Percentiles rank a stretch among this genome's conserved stretches.
These are phyloP conservation scores for Scolecobasidium constrictum DNA, from an alignment of 2,329 filamentous ascomycete genomes.

Conservation along the genomic window DNA sequence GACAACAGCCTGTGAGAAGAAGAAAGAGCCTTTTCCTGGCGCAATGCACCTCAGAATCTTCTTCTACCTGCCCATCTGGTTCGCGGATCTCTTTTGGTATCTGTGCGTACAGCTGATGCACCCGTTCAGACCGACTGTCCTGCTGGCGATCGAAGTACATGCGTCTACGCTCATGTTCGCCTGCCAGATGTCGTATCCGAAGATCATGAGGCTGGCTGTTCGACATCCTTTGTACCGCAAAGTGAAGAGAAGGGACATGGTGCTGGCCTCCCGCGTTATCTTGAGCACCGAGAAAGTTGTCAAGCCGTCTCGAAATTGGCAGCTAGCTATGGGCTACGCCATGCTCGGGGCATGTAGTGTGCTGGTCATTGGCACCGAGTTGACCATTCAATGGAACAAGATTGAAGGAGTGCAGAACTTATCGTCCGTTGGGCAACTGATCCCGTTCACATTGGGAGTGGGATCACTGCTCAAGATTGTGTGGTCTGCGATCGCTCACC, in stretches of 20 bases:
- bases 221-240: not conserved
- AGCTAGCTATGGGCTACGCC: constrained; percentile 3
- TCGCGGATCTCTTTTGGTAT: not conserved
- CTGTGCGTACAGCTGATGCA: not conserved
- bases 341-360: constrained; percentile 9
- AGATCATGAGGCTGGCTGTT: not conserved
- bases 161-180: not conserved
- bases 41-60: not conserved
- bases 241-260: not conserved
- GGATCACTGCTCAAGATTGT: constrained; percentile 12
- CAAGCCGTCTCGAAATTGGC: not conserved
- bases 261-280: constrained; percentile 5
- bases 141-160: constrained; percentile 4
- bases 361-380: constrained; percentile 13
- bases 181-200: not conserved
- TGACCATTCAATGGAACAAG: constrained; percentile 17
- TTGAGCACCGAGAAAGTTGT: not conserved
- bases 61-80: not conserved
- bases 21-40: not conserved
- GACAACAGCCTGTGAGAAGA: not conserved
- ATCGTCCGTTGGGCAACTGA: constrained; percentile 15
- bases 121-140: constrained; percentile 1
- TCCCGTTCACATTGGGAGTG: constrained; percentile 14
- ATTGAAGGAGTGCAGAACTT: constrained; percentile 15
- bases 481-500: constrained; percentile 7